These are phyloP conservation scores for Xylariaceae sp. DNA, from an alignment of 2,329 filamentous ascomycete genomes.

Conservation along the genomic window DNA sequence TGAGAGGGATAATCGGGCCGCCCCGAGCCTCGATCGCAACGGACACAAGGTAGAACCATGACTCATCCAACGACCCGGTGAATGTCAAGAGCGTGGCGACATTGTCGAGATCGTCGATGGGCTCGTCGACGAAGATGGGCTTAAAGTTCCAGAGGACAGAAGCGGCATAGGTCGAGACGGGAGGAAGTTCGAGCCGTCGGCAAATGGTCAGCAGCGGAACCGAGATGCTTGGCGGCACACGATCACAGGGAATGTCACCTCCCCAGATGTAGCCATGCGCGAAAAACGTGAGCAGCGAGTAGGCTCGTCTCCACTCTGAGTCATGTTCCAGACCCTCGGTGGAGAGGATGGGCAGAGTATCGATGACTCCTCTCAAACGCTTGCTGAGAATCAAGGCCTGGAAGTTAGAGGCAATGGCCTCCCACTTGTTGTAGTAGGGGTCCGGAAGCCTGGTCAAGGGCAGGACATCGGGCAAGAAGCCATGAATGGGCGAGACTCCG, in stretches of 20 bases:
- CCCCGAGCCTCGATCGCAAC: constrained; percentile 93
- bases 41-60: constrained; percentile 96
- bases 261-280: constrained; percentile 96
- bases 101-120: constrained; percentile 78
- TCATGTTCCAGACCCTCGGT: constrained; percentile 76
- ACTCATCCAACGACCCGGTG: constrained; percentile 91
- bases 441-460: constrained; percentile 79
- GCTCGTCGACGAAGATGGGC: constrained; percentile 78
- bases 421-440: constrained; percentile 93
- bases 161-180: constrained; percentile 89
- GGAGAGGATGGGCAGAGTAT: constrained; percentile 76
- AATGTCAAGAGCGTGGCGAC: constrained; percentile 84
- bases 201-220: constrained; percentile 76
- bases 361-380: constrained; percentile 72
- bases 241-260: constrained; percentile 73
- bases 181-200: constrained; percentile 73
- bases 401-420: constrained; percentile 76
- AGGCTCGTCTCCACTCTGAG: constrained; percentile 89
- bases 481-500: constrained; percentile 70
- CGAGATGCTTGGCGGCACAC: constrained; percentile 74
- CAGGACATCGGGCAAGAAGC: constrained; percentile 78
- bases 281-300: constrained; percentile 85
- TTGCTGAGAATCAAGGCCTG: constrained; percentile 82
- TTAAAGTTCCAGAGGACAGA: constrained; percentile 97
- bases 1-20: constrained; percentile 78